A percentile compares a stretch with the other conserved stretches of the same genome.
These are phyloP conservation scores for Aspergillus sp. DNA, from an alignment of 2,329 filamentous ascomycete genomes.

Conservation along the genomic window DNA sequence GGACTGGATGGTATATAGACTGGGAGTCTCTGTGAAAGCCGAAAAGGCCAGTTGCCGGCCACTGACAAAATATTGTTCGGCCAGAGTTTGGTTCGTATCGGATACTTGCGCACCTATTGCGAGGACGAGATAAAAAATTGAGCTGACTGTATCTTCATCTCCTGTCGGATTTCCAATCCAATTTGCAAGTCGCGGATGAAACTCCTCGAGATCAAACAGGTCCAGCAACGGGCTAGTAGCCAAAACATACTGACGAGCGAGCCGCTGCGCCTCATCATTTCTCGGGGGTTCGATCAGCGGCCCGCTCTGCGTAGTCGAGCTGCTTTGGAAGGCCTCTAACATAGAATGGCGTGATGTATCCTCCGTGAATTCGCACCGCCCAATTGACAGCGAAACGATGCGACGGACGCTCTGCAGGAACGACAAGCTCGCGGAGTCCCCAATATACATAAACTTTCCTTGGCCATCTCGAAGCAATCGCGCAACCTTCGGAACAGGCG, in stretches of 20 bases:
- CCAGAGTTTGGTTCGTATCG: conserved; percentile 39
- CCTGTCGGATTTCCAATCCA: conserved; percentile 39
- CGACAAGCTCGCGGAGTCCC: conserved; percentile 54
- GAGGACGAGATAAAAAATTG: conserved; percentile 53
- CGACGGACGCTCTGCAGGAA: conserved; percentile 55
- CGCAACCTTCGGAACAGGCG: conserved; percentile 39
- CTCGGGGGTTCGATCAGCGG: conserved; percentile 31
- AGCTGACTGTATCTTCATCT: conserved; percentile 44
- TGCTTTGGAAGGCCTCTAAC: conserved; percentile 41
- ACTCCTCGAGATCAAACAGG: conserved; percentile 49
- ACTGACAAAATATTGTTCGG: conserved; percentile 50
- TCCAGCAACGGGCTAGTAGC: conserved; percentile 51
- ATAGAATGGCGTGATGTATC: conserved; percentile 44
- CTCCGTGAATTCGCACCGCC: conserved; percentile 42
- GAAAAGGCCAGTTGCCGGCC: conserved; percentile 47
- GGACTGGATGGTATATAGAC: conserved; percentile 52
- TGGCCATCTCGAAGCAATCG: conserved; percentile 53
- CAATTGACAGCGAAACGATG: conserved; percentile 48
- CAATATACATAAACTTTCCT: conserved; percentile 56
- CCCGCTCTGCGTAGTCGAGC: conserved; percentile 28
- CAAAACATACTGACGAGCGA: conserved; percentile 46
- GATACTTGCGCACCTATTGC: conserved; percentile 50
- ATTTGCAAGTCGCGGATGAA: conserved; percentile 37
- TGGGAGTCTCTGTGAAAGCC: conserved; percentile 50
- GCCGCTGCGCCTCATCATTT: conserved; percentile 39